These are phyloP conservation scores for Plasmodium gallinaceum DNA, from an alignment of 169 alveolate species.

Conservation along the genomic window DNA sequence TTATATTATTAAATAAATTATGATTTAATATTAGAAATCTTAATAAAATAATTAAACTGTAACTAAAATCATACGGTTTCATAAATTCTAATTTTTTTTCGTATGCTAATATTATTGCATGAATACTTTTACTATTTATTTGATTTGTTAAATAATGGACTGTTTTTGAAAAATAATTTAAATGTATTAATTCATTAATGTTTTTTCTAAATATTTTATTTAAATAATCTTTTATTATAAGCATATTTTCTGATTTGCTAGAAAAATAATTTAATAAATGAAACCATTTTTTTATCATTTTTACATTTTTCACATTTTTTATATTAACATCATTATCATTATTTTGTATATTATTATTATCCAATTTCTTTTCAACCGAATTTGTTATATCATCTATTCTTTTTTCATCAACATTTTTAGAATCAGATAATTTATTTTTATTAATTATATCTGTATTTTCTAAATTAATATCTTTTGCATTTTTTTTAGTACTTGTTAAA, in stretches of 20 bases:
- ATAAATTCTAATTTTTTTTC: constrained; percentile 23
- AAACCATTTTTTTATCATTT: constrained; percentile 46
- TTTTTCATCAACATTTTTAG: neutral
- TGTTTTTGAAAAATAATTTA: constrained; percentile 44
- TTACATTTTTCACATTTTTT: constrained; percentile 19
- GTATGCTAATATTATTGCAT: constrained; percentile 47
- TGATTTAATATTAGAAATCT: constrained; percentile 32
- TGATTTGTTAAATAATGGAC: constrained; percentile 52
- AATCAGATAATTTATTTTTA: neutral
- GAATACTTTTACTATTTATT: constrained; percentile 64
- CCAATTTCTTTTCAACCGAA: too few relatives aligned
- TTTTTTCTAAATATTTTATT: constrained; percentile 60
- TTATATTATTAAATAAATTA: constrained; percentile 39
- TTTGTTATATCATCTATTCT: neutral
- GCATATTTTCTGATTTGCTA: constrained; percentile 22
- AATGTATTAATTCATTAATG: constrained; percentile 27
- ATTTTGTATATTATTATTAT: neutral
- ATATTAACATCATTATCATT: neutral
- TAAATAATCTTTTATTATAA: constrained; percentile 58
- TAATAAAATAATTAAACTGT: constrained; percentile 37
- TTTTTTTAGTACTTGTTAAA: constrained; percentile 9
- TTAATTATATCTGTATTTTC: neutral
- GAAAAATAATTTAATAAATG: constrained; percentile 9
- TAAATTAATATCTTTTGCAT: neutral
- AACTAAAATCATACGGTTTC: constrained; percentile 63